Evolutionary conservation across 371 early-diverging fungal species (phyloP), one percentile per base, ranked within the genome.

Genomic region (Cokeromyces recurvatus): DNA sequence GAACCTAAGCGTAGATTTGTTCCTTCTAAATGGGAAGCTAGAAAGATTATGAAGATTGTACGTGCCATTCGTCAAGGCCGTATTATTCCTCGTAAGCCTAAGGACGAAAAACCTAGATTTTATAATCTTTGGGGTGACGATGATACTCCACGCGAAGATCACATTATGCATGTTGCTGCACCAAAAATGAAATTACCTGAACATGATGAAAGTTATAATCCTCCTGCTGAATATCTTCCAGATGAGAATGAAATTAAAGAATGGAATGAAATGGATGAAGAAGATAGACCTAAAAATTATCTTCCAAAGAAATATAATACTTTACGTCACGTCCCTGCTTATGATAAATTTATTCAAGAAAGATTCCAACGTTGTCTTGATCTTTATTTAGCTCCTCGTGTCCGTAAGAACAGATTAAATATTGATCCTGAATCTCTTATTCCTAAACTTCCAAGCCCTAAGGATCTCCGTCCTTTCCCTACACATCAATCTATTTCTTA

Each of bases 1-100:
- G 94, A 94, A 57, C 92, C 97, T n/a, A 98, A 98, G 79, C 78
- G 94, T 12, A 78, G 96, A 37, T 98, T 96, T 53, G 64, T 94
- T 45, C 97, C 97, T 11, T 94, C 95, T 35, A 94, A 93, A 65
- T 84, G 84, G 78, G 98, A 98, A 76, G 90, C 86, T 32, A 85
- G 84, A 65, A 84, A 78, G 63, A 85, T 97, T 41, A 92, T 94
- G 93, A 90, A 93, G 78, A 88, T 98, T 57, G 97, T 93, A 8
- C 87, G 91, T 23, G 94, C 92, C 38, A 97, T 98, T 61, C 84
- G 92, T 34, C 77, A 82, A 48, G 97, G 97, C 15, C 78, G 78
- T 36, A 92, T 92, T 52, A 77, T 85, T 4, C 81, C 85, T 12
- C 77, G 80, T 38, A 84, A 84, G 49, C 71, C 82, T 29, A 71